Percentiles rank a stretch among this genome's conserved stretches.
phyloP scores from a whole-genome alignment of 2,329 filamentous ascomycete genomes.

The Sclerotinia glacialis region DNA sequence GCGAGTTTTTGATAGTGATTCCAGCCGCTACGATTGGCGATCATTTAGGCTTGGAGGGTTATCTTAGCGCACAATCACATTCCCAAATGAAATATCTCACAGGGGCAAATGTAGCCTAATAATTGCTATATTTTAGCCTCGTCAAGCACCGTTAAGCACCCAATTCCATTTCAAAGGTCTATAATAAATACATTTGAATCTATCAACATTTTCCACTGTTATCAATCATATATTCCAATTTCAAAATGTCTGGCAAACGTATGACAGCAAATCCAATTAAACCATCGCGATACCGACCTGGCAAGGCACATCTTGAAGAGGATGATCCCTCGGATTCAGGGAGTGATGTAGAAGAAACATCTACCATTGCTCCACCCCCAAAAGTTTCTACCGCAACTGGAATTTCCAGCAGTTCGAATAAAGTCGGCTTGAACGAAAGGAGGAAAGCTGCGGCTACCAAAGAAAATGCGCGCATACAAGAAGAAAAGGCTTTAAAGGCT shows the following conservation, averaged over 20 bases:
- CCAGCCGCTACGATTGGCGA: background rate
- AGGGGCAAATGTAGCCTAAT: conserved; percentile 9
- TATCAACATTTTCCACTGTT: background rate
- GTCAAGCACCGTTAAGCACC: conserved; percentile 14
- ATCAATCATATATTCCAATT: conserved; percentile 4
- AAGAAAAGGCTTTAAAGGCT: conserved; percentile 43
- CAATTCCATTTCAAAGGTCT: background rate
- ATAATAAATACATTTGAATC: background rate
- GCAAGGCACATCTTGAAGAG: conserved; percentile 63
- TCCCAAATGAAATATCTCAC: background rate
- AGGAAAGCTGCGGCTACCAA: conserved; percentile 48
- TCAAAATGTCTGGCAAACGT: conserved; percentile 65
- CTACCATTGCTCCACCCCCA: conserved; percentile 51
- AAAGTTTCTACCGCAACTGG: conserved; percentile 56
- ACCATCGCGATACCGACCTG: conserved; percentile 79
- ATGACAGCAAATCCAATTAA: conserved; percentile 90
- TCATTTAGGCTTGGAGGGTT: background rate
- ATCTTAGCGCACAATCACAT: background rate
- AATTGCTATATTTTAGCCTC: conserved; percentile 29
- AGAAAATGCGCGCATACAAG: conserved; percentile 48
- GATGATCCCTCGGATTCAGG: conserved; percentile 52
- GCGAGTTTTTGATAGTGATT: background rate
- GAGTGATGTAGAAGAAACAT: conserved; percentile 46
- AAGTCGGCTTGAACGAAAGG: conserved; percentile 52
- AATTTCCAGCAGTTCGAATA: conserved; percentile 53